Percentiles rank a stretch among this genome's conserved stretches.
Evolutionary conservation across 495 filamentous ascomycete species (phyloP).

Genomic region (Thermochaetoides thermophila): DNA sequence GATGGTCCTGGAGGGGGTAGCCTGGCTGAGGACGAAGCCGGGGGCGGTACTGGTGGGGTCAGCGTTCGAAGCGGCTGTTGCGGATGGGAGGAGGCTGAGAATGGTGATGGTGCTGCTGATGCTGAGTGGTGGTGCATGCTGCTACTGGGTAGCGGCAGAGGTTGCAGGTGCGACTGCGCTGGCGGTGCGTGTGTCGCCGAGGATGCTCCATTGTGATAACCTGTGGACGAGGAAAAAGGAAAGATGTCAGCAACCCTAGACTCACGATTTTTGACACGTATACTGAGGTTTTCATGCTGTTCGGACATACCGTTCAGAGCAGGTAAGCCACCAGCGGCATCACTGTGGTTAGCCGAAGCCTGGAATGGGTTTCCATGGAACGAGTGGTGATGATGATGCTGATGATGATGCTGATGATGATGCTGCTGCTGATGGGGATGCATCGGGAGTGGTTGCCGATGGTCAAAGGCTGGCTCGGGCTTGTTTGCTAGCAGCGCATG

Average conservation of each 20-base stretch:
- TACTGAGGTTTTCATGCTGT: too few species aligned
- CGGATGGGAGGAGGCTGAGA: background rate
- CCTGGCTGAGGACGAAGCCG: background rate
- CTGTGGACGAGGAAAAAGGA: too few species aligned
- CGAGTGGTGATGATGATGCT: conserved; percentile 2
- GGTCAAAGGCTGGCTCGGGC: conserved; percentile 11
- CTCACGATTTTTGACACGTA: too few species aligned
- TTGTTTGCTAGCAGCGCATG: conserved; percentile 30
- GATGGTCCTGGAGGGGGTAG: conserved; percentile 1
- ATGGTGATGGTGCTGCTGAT: background rate
- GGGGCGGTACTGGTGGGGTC: background rate
- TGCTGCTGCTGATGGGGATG: conserved; percentile 2
- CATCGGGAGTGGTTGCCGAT: conserved; percentile 3
- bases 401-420: conserved; percentile 1
- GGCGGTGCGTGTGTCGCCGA: conserved; percentile 1
- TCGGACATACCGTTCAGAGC: too few species aligned
- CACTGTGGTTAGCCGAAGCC: conserved; percentile 12
- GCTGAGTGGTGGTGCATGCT: background rate
- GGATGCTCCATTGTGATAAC: conserved; percentile 9
- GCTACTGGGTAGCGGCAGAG: too few species aligned
- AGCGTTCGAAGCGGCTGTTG: background rate
- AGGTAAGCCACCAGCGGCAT: background rate
- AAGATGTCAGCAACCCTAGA: conserved; percentile 5
- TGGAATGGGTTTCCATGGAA: conserved; percentile 6
- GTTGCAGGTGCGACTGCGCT: background rate